Percentiles rank a stretch among this genome's conserved stretches.
Conservation (phyloP, 2,329 filamentous ascomycete genomes). For the Colletotrichum sp. region DNA sequence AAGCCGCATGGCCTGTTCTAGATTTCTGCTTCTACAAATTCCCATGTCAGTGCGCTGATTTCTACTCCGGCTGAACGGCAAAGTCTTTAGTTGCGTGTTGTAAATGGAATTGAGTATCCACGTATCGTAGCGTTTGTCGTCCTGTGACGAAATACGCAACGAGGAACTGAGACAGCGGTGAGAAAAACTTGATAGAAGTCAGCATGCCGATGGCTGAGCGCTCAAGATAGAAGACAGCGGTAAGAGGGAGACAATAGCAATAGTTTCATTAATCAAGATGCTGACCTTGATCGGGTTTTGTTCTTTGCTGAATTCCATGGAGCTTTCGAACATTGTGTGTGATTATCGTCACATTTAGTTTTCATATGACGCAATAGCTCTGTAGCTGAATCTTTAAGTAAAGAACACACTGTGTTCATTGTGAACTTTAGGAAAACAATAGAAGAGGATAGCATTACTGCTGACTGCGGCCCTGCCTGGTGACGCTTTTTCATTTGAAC, state of each 20-base stretch:
- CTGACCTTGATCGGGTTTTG: no score
- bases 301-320: no score
- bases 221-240: no score
- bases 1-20: background rate
- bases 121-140: background rate
- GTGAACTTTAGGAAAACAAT: background rate
- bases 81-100: background rate
- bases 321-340: background rate
- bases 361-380: background rate
- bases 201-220: no score
- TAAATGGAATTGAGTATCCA: background rate
- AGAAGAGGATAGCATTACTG: no score
- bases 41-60: background rate
- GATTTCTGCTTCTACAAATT: background rate
- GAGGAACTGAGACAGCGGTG: background rate
- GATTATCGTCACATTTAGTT: background rate
- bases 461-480: no score
- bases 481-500: no score
- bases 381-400: accelerated
- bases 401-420: background rate
- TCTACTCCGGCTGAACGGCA: background rate
- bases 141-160: background rate
- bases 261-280: background rate
- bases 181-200: no score
- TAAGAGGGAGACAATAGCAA: background rate